phyloP scores from a whole-genome alignment of 2,329 filamentous ascomycete species.

The Aphanoascus verrucosus region DNA sequence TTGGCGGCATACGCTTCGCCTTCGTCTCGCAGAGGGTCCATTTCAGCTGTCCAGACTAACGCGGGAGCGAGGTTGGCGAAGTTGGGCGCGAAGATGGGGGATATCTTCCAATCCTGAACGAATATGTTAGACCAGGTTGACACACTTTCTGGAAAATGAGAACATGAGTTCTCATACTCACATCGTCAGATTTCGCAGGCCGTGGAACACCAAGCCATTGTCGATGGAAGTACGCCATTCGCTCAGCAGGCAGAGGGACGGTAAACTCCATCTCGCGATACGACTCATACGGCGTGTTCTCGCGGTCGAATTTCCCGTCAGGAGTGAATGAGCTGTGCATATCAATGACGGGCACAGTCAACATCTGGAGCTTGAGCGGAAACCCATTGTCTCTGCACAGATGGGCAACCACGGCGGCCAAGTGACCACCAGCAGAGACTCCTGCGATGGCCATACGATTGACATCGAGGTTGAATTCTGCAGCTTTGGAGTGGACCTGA shows the following conservation, averaged over 20 bases:
- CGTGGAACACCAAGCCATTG: conserved; percentile 31
- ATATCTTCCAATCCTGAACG: conserved; percentile 34
- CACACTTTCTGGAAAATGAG: conserved; percentile 10
- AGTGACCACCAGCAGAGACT: conserved; percentile 32
- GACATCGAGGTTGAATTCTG: conserved; percentile 28
- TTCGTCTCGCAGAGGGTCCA: conserved; percentile 36
- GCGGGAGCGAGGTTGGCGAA: conserved; percentile 31
- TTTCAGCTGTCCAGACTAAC: conserved; percentile 32
- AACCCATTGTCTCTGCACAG: conserved; percentile 30
- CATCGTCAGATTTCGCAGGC: conserved; percentile 26
- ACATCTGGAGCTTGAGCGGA: conserved; percentile 29
- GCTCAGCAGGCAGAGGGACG: conserved; percentile 25
- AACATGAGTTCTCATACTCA: conserved; percentile 18
- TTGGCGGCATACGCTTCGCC: conserved; percentile 32
- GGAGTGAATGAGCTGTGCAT: conserved; percentile 29
- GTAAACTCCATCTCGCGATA: conserved; percentile 33
- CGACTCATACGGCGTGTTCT: conserved; percentile 30
- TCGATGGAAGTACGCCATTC: conserved; percentile 33
- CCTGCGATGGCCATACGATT: conserved; percentile 31
- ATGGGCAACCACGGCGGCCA: conserved; percentile 31
- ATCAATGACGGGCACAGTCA: conserved; percentile 31
- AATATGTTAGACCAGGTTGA: not conserved
- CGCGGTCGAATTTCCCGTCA: conserved; percentile 27
- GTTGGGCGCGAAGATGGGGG: conserved; percentile 30
- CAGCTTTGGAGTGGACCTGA: conserved; percentile 26